A percentile compares a stretch with the other conserved stretches of the same genome.
Conservation (phyloP, 148 eudicot genomes). For the Vaccinium myrtillus region DNA sequence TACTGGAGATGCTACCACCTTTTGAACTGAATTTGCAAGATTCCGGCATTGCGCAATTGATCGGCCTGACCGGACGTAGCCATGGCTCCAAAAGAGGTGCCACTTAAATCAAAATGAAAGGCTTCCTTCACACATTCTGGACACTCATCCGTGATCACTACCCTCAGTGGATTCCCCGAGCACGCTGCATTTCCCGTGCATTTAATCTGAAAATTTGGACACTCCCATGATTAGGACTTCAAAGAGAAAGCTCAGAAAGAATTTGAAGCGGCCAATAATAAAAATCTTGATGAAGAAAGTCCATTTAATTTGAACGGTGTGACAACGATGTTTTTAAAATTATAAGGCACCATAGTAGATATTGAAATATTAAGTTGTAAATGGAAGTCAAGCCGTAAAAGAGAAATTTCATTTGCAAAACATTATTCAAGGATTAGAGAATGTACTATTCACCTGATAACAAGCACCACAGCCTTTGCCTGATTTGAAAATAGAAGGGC, state of each 20-base stretch:
- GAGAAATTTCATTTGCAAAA: no score
- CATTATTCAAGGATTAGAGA: no score
- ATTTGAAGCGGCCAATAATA: no score
- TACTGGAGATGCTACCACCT: conserved; percentile 29
- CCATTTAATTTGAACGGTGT: no score
- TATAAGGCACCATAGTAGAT: no score
- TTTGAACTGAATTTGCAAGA: conserved; percentile 42
- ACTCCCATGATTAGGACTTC: neutral
- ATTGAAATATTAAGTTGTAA: no score
- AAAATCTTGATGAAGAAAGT: no score
- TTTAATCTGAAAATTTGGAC: conserved; percentile 43
- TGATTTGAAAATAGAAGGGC: conserved; percentile 51
- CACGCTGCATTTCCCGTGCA: conserved; percentile 53
- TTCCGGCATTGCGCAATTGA: conserved; percentile 54
- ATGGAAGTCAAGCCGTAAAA: no score
- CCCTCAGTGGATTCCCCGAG: conserved; percentile 59
- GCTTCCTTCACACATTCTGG: conserved; percentile 53
- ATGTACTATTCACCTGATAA: conserved; percentile 46
- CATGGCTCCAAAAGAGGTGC: conserved; percentile 77
- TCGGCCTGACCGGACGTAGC: conserved; percentile 48
- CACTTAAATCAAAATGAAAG: conserved; percentile 71
- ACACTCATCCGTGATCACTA: conserved; percentile 61
- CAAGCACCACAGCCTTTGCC: conserved; percentile 83
- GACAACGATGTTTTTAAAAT: no score
- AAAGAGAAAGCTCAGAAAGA: no score